Conservation (phyloP, 176 grass and related monocot species). For the Rhynchospora breviuscula region DNA sequence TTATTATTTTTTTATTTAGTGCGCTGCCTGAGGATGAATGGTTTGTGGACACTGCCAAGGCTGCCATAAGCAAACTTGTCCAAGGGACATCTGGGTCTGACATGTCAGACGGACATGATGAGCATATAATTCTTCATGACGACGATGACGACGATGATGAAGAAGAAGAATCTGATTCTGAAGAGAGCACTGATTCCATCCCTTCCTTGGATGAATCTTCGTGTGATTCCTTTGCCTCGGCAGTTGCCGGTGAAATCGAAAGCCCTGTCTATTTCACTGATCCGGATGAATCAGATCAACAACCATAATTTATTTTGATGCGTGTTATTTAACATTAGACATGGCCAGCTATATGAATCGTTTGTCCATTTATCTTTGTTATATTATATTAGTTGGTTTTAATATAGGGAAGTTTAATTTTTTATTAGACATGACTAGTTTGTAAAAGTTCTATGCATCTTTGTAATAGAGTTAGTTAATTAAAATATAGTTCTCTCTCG, state of each 20-base stretch:
- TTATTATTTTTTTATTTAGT: conserved; percentile 28
- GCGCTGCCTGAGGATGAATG: conserved; percentile 87
- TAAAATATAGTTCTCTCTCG: not conserved
- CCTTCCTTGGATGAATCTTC: conserved; percentile 36
- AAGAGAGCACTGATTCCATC: conserved; percentile 39
- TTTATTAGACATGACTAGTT: not conserved
- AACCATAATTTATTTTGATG: not conserved
- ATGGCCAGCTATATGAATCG: not conserved
- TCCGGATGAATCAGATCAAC: conserved; percentile 39
- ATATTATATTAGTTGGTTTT: not conserved
- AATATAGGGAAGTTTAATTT: not conserved
- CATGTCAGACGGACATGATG: conserved; percentile 43
- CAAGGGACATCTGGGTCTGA: conserved; percentile 70
- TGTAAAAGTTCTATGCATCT: not conserved
- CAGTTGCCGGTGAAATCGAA: conserved; percentile 76
- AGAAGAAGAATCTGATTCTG: conserved; percentile 57
- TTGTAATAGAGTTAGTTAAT: not conserved
- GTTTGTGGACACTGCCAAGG: conserved; percentile 85
- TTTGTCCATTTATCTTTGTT: not conserved
- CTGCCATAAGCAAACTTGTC: conserved; percentile 82
- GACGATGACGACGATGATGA: not conserved
- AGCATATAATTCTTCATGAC: conserved; percentile 31
- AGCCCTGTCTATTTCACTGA: conserved; percentile 79
- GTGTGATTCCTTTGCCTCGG: conserved; percentile 88
- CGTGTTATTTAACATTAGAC: not conserved